Base-by-base conservation (phyloP, 805 yeast genomes). In the Saccharomyces kudriavzevii region DNA sequence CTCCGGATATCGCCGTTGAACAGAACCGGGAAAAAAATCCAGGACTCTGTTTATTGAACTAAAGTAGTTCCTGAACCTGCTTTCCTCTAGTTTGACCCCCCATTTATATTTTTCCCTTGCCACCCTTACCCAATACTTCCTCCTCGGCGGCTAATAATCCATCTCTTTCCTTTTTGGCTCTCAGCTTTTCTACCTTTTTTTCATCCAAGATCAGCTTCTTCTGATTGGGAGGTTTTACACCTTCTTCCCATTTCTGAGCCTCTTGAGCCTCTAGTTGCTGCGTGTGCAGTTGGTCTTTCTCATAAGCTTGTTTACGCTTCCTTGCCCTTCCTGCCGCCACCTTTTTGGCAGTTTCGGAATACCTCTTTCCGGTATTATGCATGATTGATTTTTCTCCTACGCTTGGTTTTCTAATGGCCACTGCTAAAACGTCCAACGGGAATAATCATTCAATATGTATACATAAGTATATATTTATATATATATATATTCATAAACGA, bases 11-110 rank as follows among this genome's bases (percentile, higher is more conserved):
- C 17, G 11, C 24, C 17, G 13, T n/a, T n/a, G 4, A 20, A 8
- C 24, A 11, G 3, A 4, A 17, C 11, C 20, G 1, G 3, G 9
- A 1, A 5, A 4, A 9, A 20, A 35, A 8, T 6, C 13, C 14
- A 5, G 4, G 22, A 20, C 11, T 79, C 66, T 84, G 86, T 52
- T 78, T 72, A 60, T 35, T 17, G 22, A 17, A 35, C 43, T 6
- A 20, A 17, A 17, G 43, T 17, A 8, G 43, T 17, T 35, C 43
- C 22, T 3, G 8, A 24, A 6, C 24, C 11, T 24, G 24, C n/a
- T 17, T n/a, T 17, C 10, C 22, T 35, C 9, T 6, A 17, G 20
- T 17, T n/a, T 17, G 22, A 8, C 8, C 11, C 13, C 17, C 9
- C 17, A 4, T 17, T 22, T 35, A 17, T 17, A 9, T 17, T 8